Percentiles rank a stretch among this genome's conserved stretches.
Conservation (phyloP, 106 monocot species). For the Apostasia shenzhenica region DNA sequence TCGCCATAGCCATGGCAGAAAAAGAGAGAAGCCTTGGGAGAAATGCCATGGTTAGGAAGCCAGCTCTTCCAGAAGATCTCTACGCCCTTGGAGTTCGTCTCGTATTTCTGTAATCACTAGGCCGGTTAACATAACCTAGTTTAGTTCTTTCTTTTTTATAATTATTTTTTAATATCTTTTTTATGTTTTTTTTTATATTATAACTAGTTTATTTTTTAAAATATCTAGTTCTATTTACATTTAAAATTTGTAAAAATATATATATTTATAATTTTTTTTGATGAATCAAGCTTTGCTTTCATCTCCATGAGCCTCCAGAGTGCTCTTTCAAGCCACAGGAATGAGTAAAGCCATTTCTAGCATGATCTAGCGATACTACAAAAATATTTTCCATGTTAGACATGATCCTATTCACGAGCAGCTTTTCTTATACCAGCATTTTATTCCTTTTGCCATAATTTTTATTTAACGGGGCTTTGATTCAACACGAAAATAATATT, state of each 20-base stretch:
- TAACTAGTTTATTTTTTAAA: background rate
- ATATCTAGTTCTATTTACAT: background rate
- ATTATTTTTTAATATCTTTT: background rate
- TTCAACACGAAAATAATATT: too few species aligned
- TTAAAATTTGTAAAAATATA: background rate
- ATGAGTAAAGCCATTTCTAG: too few species aligned
- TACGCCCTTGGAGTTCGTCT: conserved; percentile 60
- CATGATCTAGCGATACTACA: too few species aligned
- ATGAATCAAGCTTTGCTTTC: too few species aligned
- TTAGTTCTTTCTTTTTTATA: background rate
- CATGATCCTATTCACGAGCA: too few species aligned
- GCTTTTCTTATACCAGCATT: too few species aligned
- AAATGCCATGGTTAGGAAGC: conserved; percentile 40
- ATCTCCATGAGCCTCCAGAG: too few species aligned
- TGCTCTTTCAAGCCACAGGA: too few species aligned
- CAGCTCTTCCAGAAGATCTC: conserved; percentile 98
- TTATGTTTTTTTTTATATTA: background rate
- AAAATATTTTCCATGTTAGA: too few species aligned
- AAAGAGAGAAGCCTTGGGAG: conserved; percentile 69
- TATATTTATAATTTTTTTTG: background rate
- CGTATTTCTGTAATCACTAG: conserved; percentile 36
- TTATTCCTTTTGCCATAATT: too few species aligned
- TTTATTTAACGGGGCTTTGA: too few species aligned
- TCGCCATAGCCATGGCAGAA: conserved; percentile 99
- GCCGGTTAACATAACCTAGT: background rate